These are phyloP conservation scores for Apiospora sp. DNA, from an alignment of 2,329 filamentous ascomycete species.

Conservation along the genomic window DNA sequence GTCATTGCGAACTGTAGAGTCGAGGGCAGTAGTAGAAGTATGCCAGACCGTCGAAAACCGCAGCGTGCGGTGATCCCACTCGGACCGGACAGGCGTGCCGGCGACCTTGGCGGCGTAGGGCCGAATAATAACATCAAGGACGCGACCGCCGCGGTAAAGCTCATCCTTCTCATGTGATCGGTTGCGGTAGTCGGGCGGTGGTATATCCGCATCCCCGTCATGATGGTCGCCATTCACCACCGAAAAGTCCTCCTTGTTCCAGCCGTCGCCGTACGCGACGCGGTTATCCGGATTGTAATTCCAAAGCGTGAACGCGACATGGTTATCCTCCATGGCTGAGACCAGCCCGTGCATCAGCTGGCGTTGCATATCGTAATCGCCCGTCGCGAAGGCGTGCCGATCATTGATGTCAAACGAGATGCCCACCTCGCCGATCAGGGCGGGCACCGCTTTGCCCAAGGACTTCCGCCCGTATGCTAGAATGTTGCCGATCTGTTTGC, in stretches of 20 bases:
- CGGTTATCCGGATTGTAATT: constrained; percentile 51
- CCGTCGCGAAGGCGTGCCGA: constrained; percentile 45
- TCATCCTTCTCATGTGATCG: constrained; percentile 42
- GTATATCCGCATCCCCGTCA: constrained; percentile 36
- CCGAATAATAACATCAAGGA: constrained; percentile 49
- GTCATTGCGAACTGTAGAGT: background rate
- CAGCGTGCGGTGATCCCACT: constrained; percentile 46
- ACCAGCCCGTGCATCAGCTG: constrained; percentile 50
- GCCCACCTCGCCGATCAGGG: constrained; percentile 50
- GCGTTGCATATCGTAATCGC: constrained; percentile 48
- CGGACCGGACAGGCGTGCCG: constrained; percentile 44
- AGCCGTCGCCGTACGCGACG: constrained; percentile 49
- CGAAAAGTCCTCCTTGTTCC: constrained; percentile 54
- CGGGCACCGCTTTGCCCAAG: constrained; percentile 43
- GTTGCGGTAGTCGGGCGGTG: constrained; percentile 45
- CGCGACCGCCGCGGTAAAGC: constrained; percentile 48
- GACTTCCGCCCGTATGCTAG: constrained; percentile 43
- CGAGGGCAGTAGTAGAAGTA: background rate
- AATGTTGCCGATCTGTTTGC: constrained; percentile 47
- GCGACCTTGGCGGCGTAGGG: constrained; percentile 52
- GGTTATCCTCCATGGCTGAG: constrained; percentile 49
- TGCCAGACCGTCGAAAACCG: constrained; percentile 46
- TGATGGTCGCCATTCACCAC: constrained; percentile 47
- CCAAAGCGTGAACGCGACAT: constrained; percentile 48
- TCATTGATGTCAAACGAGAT: constrained; percentile 51